Evolutionary conservation across 2,329 filamentous ascomycete genomes (phyloP).

Genomic region (Saccharata proteae): DNA sequence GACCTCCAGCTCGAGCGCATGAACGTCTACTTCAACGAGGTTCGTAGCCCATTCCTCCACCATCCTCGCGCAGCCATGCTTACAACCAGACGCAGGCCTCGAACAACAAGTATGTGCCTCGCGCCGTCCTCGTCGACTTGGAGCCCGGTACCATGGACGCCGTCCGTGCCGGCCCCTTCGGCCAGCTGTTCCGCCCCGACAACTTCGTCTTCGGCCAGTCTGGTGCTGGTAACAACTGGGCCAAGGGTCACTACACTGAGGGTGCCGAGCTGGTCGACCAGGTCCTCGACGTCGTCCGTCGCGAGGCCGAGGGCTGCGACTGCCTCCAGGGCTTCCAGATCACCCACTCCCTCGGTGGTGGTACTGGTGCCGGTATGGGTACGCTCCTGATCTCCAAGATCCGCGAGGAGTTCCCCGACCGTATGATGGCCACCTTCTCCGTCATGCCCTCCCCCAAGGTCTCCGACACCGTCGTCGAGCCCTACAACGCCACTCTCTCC

Average conservation of each 20-base stretch:
- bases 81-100: conserved; percentile 53
- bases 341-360: conserved; percentile 99
- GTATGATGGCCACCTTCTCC: conserved; percentile 99
- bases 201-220: conserved; percentile 99
- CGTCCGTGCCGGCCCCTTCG: conserved; percentile 94
- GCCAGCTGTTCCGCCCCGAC: conserved; percentile 98
- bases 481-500: conserved; percentile 98
- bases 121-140: conserved; percentile 97
- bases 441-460: conserved; percentile 98
- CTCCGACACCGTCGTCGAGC: conserved; percentile 98
- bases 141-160: conserved; percentile 99
- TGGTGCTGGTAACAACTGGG: conserved; percentile 99
- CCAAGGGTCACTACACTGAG: conserved; percentile 99
- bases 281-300: conserved; percentile 95
- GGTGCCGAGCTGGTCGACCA: conserved; percentile 98
- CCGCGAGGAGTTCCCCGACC: conserved; percentile 98
- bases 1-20: conserved; percentile 99
- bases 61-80: conserved; percentile 12
- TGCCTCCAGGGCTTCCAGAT: conserved; percentile 99
- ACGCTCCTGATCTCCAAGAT: conserved; percentile 99
- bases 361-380: conserved; percentile 99
- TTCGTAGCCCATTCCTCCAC: conserved; percentile 19
- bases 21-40: conserved; percentile 99
- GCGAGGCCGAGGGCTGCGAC: conserved; percentile 97
- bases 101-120: conserved; percentile 98